Base-by-base conservation (phyloP, 305 asterid species). In the Ajuga reptans region DNA sequence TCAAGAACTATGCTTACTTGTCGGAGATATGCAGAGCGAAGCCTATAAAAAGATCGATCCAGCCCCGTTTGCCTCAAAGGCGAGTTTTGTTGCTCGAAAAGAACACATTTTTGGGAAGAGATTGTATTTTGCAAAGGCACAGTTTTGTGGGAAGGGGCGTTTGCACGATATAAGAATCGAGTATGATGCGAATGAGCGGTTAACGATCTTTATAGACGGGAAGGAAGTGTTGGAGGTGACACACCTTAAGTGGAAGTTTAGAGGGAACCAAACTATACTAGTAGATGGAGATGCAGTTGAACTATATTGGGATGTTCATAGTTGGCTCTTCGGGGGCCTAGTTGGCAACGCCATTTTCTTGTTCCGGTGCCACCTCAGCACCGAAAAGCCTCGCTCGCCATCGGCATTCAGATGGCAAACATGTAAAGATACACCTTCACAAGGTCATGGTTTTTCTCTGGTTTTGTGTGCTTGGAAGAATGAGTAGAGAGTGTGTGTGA, bases 401-500 rank as follows among this genome's bases (percentile, higher is more conserved):
- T 51, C 18, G 16, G 72, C 63, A 0, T 34, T 61, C 51, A 61
- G 76, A 5, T 61, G 75, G 42, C 52, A 64, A 15, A 64, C 54
- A 31, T 55, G 67, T 57, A 75, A 73, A 50, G 80, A 72, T 54
- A 17, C 66, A 5, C 50, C 75, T 27, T 66, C 75, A 29, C 73
- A 74, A 37, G 66, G 41, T 41, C 77, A 58, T 50, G 89, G 88
- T 4, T 86, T 89, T 77, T 86, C 95, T 10, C 50, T 89, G 62
- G 77, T 87, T 54, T 72, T 89, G 51, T 73, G 83, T 85, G 92
- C 92, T 75, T 89, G 96, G 91, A 89, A 77, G 82, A 89, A 66
- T 70, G 88, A 86, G 66, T 84, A 75, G 74, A 42, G 5, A 43
- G 51, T 49, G 6, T 3, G 11, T 62, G 8, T 9, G 6, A 14